These are phyloP conservation scores for Eucalyptus guilfoylei DNA, from an alignment of 345 rosid genomes.

Conservation along the genomic window DNA sequence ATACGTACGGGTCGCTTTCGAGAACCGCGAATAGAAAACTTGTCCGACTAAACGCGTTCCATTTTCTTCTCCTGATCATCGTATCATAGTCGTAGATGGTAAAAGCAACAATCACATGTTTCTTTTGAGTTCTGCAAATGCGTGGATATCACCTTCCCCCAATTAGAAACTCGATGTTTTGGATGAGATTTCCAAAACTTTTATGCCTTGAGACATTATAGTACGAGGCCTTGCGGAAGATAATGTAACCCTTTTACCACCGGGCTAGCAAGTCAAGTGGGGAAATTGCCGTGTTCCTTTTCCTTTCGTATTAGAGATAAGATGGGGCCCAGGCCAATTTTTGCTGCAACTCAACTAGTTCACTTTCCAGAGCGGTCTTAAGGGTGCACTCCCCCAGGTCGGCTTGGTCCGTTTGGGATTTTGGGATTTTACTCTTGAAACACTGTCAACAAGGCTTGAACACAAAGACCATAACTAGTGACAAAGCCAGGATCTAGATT, in stretches of 20 bases:
- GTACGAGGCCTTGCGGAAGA: neutral
- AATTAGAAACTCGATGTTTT: neutral
- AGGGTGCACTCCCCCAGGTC: rapidly evolving
- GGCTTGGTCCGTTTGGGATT: rapidly evolving
- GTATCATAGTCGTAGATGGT: neutral
- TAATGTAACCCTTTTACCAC: neutral
- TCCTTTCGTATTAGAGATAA: rapidly evolving
- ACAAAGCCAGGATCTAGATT: rapidly evolving
- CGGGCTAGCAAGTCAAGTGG: neutral
- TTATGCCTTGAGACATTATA: neutral
- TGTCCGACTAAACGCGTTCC: neutral
- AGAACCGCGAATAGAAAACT: neutral
- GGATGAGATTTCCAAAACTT: rapidly evolving
- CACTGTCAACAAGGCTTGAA: neutral
- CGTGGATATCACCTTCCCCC: neutral
- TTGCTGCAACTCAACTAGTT: neutral
- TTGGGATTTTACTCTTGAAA: neutral
- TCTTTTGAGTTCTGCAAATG: neutral
- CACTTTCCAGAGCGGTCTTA: neutral
- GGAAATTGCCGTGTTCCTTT: neutral
- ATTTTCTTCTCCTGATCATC: neutral
- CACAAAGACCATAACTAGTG: rapidly evolving
- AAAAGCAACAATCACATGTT: neutral
- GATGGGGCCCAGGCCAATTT: neutral
- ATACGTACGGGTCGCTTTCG: neutral